These are phyloP conservation scores for Tulasnella sp. DNA, from an alignment of 768 basidiomycete genomes.

Conservation along the genomic window DNA sequence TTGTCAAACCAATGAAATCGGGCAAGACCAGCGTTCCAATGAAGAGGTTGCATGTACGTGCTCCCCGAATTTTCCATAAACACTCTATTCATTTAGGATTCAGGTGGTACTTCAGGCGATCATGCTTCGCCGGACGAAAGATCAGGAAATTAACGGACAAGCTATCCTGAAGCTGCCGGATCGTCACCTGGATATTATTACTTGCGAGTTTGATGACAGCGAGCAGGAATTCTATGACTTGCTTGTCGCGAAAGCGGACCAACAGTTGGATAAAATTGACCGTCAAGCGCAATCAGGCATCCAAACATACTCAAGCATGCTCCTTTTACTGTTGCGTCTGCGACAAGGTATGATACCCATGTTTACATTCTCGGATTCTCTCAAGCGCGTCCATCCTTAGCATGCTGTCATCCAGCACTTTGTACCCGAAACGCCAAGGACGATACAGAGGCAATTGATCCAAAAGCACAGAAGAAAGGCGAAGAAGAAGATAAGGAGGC, in stretches of 20 bases:
- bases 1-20: slow-evolving; percentile 64
- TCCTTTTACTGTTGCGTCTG: slow-evolving; percentile 62
- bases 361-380: not conserved
- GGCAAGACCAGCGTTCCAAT: slow-evolving; percentile 54
- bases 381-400: slow-evolving; percentile 29
- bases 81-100: not conserved
- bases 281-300: slow-evolving; percentile 39
- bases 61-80: not conserved
- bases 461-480: slow-evolving; percentile 37
- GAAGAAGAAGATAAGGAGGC: slow-evolving; percentile 40
- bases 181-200: slow-evolving; percentile 53
- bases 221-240: slow-evolving; percentile 72
- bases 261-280: no score
- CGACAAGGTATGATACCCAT: slow-evolving; percentile 56
- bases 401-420: slow-evolving; percentile 80
- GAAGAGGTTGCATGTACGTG: slow-evolving; percentile 63
- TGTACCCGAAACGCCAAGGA: slow-evolving; percentile 61
- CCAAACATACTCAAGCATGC: slow-evolving; percentile 51
- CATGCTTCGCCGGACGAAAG: slow-evolving; percentile 84
- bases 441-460: slow-evolving; percentile 66
- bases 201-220: slow-evolving; percentile 60
- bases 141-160: slow-evolving; percentile 59
- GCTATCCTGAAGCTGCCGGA: slow-evolving; percentile 68
- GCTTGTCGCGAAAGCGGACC: slow-evolving; percentile 42
- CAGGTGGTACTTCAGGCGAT: slow-evolving; percentile 70